phyloP scores from a whole-genome alignment of 805 yeast genomes.

The Limtongia smithiae region DNA sequence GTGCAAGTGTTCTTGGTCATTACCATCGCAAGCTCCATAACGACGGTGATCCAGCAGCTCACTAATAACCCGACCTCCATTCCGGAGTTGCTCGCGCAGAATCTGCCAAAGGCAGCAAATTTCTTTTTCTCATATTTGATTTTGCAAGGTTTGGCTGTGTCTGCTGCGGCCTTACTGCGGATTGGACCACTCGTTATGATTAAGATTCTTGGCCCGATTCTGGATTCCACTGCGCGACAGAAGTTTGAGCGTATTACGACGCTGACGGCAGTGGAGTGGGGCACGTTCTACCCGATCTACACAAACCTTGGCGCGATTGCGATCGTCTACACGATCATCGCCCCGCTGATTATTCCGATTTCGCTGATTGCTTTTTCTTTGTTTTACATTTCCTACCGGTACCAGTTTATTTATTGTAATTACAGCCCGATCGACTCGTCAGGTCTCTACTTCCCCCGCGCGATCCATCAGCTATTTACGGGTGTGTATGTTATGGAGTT shows the following conservation, averaged over 20 bases:
- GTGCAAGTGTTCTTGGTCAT: conserved; percentile 82
- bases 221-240: conserved; percentile 61
- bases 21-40: conserved; percentile 79
- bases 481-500: conserved; percentile 81
- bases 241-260: conserved; percentile 45
- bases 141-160: conserved; percentile 69
- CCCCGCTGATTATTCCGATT: conserved; percentile 71
- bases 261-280: conserved; percentile 62
- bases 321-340: conserved; percentile 68
- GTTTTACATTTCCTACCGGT: conserved; percentile 64
- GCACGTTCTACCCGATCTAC: conserved; percentile 69
- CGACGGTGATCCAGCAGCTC: conserved; percentile 66
- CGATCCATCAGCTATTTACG: conserved; percentile 69
- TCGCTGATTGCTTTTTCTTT: conserved; percentile 54
- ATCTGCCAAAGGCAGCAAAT: conserved; percentile 80
- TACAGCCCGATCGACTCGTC: conserved; percentile 39
- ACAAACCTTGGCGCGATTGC: conserved; percentile 78
- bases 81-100: conserved; percentile 66
- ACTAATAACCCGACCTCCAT: conserved; percentile 67
- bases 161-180: conserved; percentile 68
- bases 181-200: conserved; percentile 49
- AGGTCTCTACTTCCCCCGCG: conserved; percentile 70
- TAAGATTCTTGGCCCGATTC: conserved; percentile 37
- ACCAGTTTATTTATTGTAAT: conserved; percentile 52
- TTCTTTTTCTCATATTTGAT: conserved; percentile 78